Evolutionary conservation across 2,329 filamentous ascomycete species (phyloP).

Genomic region (Pyrenochaeta sp.): DNA sequence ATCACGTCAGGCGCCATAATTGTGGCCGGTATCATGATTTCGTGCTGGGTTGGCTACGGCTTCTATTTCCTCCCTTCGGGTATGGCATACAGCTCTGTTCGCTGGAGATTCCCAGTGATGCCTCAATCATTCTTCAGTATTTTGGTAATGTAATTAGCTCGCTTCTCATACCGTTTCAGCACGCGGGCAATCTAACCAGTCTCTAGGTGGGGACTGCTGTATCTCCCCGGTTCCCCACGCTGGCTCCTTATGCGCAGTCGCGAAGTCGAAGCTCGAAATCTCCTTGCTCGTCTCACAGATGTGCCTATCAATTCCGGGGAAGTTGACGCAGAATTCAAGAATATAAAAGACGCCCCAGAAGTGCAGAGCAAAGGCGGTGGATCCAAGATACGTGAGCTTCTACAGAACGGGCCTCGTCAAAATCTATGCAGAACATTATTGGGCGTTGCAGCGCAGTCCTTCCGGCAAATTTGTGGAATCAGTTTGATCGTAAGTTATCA

Average conservation of each 20-base stretch:
- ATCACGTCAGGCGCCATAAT: constrained; percentile 53
- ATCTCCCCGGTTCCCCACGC: constrained; percentile 49
- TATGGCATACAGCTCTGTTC: constrained; percentile 6
- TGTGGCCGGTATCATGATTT: constrained; percentile 47
- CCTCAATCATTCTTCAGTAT: constrained; percentile 17
- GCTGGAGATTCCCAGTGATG: constrained; percentile 48
- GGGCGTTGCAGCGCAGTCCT: constrained; percentile 57
- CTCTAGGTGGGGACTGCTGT: constrained; percentile 12
- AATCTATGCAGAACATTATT: constrained; percentile 53
- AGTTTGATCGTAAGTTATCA: constrained; percentile 21
- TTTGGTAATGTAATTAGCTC: constrained; percentile 9
- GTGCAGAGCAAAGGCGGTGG: constrained; percentile 46
- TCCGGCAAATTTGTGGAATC: constrained; percentile 53
- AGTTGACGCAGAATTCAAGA: constrained; percentile 35
- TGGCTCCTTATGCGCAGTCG: constrained; percentile 59
- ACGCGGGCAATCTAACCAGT: background rate
- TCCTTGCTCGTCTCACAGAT: constrained; percentile 20
- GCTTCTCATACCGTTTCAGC: rapidly evolving
- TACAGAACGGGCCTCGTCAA: constrained; percentile 55
- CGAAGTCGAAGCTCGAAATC: constrained; percentile 46
- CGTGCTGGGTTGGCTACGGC: constrained; percentile 48
- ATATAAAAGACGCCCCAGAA: constrained; percentile 54
- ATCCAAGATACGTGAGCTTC: constrained; percentile 44
- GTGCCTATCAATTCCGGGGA: constrained; percentile 27
- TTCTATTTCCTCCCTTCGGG: constrained; percentile 28